Base-by-base conservation (phyloP, 2,329 filamentous ascomycete species). In the Malbranchea cinnamomea region DNA sequence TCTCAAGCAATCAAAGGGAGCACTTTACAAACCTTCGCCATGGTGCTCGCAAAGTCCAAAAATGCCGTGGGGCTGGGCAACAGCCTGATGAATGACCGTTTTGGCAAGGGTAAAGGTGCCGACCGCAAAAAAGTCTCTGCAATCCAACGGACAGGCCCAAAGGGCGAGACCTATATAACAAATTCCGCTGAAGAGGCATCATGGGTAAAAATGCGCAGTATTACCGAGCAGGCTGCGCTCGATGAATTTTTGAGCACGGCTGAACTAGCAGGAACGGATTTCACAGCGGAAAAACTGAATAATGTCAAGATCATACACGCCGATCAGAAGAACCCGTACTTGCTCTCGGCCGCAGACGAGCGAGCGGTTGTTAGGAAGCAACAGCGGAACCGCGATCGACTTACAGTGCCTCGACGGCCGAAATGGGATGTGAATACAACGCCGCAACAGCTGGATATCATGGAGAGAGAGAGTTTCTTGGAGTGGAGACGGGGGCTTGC, bases 131-230 rank as follows among this genome's bases (percentile, higher is more conserved):
- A 78, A 52, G 70, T 64, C 42, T 71, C 68, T 37, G 73, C 80
- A 48, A 78, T 83, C 40, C 74, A 84, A 53, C 73, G 68, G 35
- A 68, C 62, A 35, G 68, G 85, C 47, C 66, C 72, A 15, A 83
- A 81, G 13, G 84, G 83, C 50, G 80, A 91, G 53, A 75, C 76
- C 43, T 98, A 98, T 54, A 74, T 95, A 46, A 89, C 83, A 28
- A 94, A 92, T 53, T 78, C 80, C 41, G 76, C 74, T 44, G 76
- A 91, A 52, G 85, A 95, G 61, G 89, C 87, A 20, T 70, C 82
- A 44, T 98, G 85, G 84, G 83, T 95, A 50, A 98, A 95, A 67
- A 95, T 98, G 89, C 83, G 87, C 62, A 93, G 83, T 54, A 81
- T 98, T 44, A 98, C 89, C 4, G 83, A 98, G 63, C 89, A 98